phyloP scores from a whole-genome alignment of 352 stramenopile species.

The Pythium periplocum region DNA sequence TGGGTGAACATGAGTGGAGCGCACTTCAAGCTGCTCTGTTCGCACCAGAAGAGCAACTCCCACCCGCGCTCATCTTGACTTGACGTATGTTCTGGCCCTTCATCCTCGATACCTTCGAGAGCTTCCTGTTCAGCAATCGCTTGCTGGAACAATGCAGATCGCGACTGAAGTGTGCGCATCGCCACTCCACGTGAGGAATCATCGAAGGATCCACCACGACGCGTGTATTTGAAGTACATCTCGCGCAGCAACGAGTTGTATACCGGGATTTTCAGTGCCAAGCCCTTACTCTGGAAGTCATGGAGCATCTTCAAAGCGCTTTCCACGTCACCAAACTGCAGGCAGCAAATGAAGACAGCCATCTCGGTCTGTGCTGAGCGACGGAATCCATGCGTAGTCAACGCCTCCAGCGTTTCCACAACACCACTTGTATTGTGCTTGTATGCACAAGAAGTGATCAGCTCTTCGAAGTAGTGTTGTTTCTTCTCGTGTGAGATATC shows the following conservation, averaged over 20 bases:
- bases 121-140: constrained; percentile 35
- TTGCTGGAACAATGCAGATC: constrained; percentile 52
- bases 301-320: constrained; percentile 35
- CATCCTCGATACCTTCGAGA: constrained; percentile 15
- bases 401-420: constrained; percentile 39
- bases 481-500: constrained; percentile 21
- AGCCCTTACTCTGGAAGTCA: constrained; percentile 32
- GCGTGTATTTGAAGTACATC: constrained; percentile 77
- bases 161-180: constrained; percentile 50
- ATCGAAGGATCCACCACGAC: constrained; percentile 48
- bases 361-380: constrained; percentile 54
- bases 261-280: constrained; percentile 51
- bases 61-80: not conserved
- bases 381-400: constrained; percentile 34
- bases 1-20: constrained; percentile 67
- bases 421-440: constrained; percentile 50
- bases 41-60: constrained; percentile 52
- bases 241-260: constrained; percentile 71
- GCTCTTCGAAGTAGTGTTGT: constrained; percentile 51
- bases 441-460: constrained; percentile 66
- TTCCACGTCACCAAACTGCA: constrained; percentile 35
- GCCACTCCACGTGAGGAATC: constrained; percentile 49
- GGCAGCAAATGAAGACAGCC: constrained; percentile 56
- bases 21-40: constrained; percentile 30
- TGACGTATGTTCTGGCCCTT: constrained; percentile 1